Evolutionary conservation across 2,329 filamentous ascomycete species (phyloP).

Genomic region (Ophiostoma novo-ulmi): DNA sequence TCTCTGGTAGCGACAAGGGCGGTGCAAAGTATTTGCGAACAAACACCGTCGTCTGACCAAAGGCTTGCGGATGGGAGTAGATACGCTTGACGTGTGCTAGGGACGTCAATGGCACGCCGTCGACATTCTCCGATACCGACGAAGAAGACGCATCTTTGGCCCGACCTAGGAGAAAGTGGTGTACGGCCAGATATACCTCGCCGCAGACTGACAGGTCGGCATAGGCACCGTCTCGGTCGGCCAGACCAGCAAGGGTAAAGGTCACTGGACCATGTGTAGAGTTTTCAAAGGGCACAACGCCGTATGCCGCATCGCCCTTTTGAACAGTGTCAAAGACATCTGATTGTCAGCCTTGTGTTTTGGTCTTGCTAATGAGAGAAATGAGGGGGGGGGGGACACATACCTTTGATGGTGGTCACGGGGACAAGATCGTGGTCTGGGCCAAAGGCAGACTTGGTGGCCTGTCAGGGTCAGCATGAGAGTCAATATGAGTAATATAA

Average conservation of each 20-base stretch:
- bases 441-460: conserved; percentile 41
- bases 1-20: conserved; percentile 47
- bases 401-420: conserved; percentile 47
- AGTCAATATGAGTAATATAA: neutral
- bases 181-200: conserved; percentile 81
- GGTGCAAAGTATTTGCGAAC: conserved; percentile 56
- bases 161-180: conserved; percentile 75
- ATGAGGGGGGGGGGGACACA: neutral
- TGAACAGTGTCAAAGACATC: conserved; percentile 81
- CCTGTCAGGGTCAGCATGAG: conserved; percentile 24
- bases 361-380: neutral
- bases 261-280: conserved; percentile 90
- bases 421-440: conserved; percentile 46
- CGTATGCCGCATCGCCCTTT: conserved; percentile 56
- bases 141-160: conserved; percentile 17
- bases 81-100: conserved; percentile 65
- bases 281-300: conserved; percentile 93
- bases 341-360: conserved; percentile 31
- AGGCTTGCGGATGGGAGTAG: conserved; percentile 93
- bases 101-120: conserved; percentile 40
- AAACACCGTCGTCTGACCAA: conserved; percentile 72
- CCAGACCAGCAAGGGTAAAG: conserved; percentile 82
- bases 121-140: neutral
- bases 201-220: conserved; percentile 69
- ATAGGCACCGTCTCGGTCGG: conserved; percentile 62